Conservation (phyloP, 805 yeast species). For the Saccharomycopsis sp. region DNA sequence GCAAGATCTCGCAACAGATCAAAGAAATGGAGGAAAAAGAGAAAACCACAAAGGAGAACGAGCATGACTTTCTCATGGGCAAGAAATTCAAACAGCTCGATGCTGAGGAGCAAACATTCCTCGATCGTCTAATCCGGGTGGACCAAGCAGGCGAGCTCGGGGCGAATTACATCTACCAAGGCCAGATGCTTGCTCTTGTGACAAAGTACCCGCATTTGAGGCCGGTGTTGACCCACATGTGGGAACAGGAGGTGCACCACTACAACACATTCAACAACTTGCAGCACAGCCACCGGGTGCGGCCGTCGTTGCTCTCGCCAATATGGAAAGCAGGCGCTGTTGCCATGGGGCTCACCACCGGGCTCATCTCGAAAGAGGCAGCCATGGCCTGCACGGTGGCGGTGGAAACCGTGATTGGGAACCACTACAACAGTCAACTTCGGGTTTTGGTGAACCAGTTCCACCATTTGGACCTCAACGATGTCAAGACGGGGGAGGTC, state of each 20-base stretch:
- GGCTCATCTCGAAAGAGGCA: conserved; percentile 81
- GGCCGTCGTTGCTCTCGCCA: conserved; percentile 90
- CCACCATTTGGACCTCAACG: conserved; percentile 24
- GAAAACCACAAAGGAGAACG: not conserved
- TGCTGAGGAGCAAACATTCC: conserved; percentile 55
- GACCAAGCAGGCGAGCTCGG: conserved; percentile 99
- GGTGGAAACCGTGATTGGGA: conserved; percentile 96
- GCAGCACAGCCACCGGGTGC: conserved; percentile 67
- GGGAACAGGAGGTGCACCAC: conserved; percentile 95
- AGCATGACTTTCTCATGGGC: conserved; percentile 7
- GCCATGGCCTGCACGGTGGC: conserved; percentile 99
- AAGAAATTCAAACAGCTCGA: conserved; percentile 26
- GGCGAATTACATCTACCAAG: conserved; percentile 86
- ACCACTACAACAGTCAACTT: conserved; percentile 86
- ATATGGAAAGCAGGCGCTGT: conserved; percentile 89
- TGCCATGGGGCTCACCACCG: conserved; percentile 80
- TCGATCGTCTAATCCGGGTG: conserved; percentile 73
- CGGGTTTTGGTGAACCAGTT: conserved; percentile 65
- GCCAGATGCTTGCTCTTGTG: conserved; percentile 74
- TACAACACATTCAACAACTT: conserved; percentile 74
- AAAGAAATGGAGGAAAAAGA: not conserved
- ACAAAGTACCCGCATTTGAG: conserved; percentile 64
- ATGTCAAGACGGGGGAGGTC: conserved; percentile 25
- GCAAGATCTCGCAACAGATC: conserved; percentile 7
- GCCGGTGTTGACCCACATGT: conserved; percentile 85